A percentile compares a stretch with the other conserved stretches of the same genome.
Conservation (phyloP, 106 monocot species). For the Allium fistulosum region DNA sequence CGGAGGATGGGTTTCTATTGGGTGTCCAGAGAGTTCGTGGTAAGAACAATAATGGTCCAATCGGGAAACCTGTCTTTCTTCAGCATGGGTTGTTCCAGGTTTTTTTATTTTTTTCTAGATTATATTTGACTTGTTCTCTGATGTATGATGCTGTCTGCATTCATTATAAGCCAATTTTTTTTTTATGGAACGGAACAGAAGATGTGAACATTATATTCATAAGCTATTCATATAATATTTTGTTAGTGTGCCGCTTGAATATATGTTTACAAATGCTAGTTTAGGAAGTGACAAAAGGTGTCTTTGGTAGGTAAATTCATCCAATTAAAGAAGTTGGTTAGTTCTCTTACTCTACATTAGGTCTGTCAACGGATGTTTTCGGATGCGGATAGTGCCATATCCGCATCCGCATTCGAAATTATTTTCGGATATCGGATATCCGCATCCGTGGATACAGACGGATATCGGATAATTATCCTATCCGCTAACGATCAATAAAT, state of each 20-base stretch:
- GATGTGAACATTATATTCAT: not conserved
- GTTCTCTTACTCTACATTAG: too few relatives aligned
- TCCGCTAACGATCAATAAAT: too few relatives aligned
- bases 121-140: not conserved
- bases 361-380: too few relatives aligned
- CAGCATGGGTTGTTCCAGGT: constrained; percentile 22
- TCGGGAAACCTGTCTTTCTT: constrained; percentile 5
- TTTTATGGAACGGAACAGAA: not conserved
- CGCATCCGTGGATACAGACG: too few relatives aligned
- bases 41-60: not conserved
- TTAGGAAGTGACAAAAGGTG: too few relatives aligned
- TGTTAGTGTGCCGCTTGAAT: not conserved
- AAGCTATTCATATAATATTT: not conserved
- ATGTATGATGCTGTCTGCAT: not conserved
- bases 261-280: too few relatives aligned
- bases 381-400: too few relatives aligned
- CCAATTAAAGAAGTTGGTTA: too few relatives aligned
- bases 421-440: too few relatives aligned
- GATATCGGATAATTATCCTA: too few relatives aligned
- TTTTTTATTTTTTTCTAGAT: not conserved
- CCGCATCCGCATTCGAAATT: too few relatives aligned
- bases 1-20: constrained; percentile 8
- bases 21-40: constrained; percentile 1
- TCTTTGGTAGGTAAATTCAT: too few relatives aligned
- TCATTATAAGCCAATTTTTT: not conserved